Conservation (phyloP, 306 rosid species). For the Acmispon strigosus region DNA sequence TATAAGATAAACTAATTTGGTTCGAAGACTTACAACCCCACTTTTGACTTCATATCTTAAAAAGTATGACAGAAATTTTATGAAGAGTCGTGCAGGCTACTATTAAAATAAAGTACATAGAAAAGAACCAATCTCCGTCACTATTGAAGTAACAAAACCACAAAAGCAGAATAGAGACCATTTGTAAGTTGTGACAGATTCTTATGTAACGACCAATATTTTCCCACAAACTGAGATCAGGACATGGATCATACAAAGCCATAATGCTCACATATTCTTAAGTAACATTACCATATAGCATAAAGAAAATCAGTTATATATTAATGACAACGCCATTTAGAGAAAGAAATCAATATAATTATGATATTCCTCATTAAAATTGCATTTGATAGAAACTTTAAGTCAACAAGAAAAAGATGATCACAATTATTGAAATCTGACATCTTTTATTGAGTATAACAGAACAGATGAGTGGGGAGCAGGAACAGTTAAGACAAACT, state of each 20-base stretch:
- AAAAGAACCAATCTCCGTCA: background rate
- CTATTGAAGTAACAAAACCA: background rate
- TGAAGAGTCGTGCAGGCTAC: background rate
- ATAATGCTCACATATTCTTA: background rate
- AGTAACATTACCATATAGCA: background rate
- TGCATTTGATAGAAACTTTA: constrained; percentile 17
- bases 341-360: constrained; percentile 11
- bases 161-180: constrained; percentile 4
- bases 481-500: constrained; percentile 13
- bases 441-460: constrained; percentile 5
- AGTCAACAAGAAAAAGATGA: constrained; percentile 8
- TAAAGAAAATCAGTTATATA: background rate
- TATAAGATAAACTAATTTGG: background rate
- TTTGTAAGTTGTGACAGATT: background rate
- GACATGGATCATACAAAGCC: no score
- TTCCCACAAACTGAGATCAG: no score
- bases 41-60: background rate
- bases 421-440: constrained; percentile 3
- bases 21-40: background rate
- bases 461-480: constrained; percentile 14
- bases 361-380: constrained; percentile 20
- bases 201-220: background rate
- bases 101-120: background rate
- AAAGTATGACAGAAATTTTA: background rate
- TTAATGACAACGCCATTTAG: background rate